phyloP scores from a whole-genome alignment of 1,284 basidiomycete species.

The Austroboletus novae-zelandiae region DNA sequence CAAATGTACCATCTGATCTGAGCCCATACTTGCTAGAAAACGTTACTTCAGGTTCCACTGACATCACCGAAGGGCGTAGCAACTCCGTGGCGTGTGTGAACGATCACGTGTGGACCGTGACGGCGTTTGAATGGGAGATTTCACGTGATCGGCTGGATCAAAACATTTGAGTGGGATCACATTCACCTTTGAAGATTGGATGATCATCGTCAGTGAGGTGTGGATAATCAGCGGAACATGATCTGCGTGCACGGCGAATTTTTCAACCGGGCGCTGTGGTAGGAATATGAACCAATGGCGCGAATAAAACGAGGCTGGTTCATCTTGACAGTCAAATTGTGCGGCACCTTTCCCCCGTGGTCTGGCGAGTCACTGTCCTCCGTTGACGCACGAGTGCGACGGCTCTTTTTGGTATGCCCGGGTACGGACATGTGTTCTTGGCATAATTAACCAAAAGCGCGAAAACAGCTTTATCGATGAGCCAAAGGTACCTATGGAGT shows the following conservation, averaged over 20 bases:
- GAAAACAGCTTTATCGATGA: conserved; percentile 22
- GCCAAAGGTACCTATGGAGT: conserved; percentile 4
- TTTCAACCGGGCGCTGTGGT: conserved; percentile 2
- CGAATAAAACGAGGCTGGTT: conserved; percentile 12
- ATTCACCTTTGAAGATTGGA: conserved; percentile 4
- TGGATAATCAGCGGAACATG: conserved; percentile 12
- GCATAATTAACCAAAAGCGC: conserved; percentile 11
- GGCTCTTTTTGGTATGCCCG: conserved; percentile 1
- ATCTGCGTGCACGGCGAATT: neutral
- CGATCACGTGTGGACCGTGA: neutral
- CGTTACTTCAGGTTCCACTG: neutral
- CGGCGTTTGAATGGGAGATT: conserved; percentile 3
- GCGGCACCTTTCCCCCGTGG: conserved; percentile 9
- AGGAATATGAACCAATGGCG: neutral
- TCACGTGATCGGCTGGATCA: conserved; percentile 3
- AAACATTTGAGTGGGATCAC: neutral
- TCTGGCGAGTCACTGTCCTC: conserved; percentile 4
- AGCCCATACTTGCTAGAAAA: neutral
- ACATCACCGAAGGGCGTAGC: neutral
- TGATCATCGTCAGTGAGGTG: conserved; percentile 8
- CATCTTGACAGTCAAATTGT: conserved; percentile 2
- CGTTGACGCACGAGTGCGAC: neutral
- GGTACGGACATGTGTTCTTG: neutral
- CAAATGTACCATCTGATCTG: conserved; percentile 11
- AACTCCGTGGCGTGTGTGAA: neutral